phyloP scores from a whole-genome alignment of 768 basidiomycete genomes.

The Boletus eberwhitei region DNA sequence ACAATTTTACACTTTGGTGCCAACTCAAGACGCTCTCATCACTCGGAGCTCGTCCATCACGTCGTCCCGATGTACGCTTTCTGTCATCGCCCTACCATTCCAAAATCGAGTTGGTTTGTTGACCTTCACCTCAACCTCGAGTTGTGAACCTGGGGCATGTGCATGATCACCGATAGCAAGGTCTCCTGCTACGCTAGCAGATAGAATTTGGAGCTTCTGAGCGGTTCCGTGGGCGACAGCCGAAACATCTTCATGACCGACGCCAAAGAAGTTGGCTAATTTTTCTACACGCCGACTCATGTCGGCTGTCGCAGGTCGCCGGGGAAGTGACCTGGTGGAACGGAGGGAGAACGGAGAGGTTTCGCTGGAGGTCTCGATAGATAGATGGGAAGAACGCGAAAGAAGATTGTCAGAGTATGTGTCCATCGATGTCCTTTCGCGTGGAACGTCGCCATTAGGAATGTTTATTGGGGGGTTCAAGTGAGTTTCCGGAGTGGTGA shows the following conservation, averaged over 20 bases:
- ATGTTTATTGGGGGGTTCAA: neutral
- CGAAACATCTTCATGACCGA: conserved; percentile 5
- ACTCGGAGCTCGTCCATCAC: conserved; percentile 44
- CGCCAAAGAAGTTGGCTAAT: conserved; percentile 15
- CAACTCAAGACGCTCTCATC: conserved; percentile 31
- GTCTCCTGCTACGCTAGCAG: conserved; percentile 1
- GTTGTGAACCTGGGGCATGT: neutral
- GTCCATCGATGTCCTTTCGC: neutral
- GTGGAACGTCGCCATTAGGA: neutral
- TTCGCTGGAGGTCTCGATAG: neutral
- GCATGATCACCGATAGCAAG: neutral
- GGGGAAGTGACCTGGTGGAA: neutral
- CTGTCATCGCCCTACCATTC: conserved; percentile 30
- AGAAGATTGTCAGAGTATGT: neutral
- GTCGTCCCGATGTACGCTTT: conserved; percentile 39
- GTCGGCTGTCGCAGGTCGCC: conserved; percentile 5
- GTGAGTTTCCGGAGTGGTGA: neutral
- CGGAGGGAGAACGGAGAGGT: neutral
- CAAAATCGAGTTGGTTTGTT: conserved; percentile 38
- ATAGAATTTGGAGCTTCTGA: neutral
- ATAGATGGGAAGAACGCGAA: neutral
- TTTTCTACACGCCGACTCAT: conserved; percentile 11
- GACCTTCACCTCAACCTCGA: conserved; percentile 39
- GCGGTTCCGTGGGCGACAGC: neutral
- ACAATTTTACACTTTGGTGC: neutral